Conservation (phyloP, 2,329 filamentous ascomycete species). For the Aspergillus tamarii region DNA sequence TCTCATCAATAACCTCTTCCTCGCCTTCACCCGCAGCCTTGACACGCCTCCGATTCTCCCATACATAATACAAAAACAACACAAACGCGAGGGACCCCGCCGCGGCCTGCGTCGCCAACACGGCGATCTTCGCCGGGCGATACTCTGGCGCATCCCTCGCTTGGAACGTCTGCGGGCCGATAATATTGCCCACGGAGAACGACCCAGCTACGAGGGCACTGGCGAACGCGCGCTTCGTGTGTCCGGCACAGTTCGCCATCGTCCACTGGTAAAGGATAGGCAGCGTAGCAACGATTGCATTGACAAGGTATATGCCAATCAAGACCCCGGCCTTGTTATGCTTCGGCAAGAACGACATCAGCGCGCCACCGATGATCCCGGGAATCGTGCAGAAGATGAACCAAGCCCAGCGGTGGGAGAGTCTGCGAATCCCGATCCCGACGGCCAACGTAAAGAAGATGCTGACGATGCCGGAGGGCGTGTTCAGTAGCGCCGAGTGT, state of each 20-base stretch:
- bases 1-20: slow-evolving; percentile 26
- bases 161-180: slow-evolving; percentile 29
- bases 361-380: slow-evolving; percentile 49
- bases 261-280: slow-evolving; percentile 53
- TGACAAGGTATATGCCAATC: slow-evolving; percentile 50
- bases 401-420: slow-evolving; percentile 45
- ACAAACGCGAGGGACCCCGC: slow-evolving; percentile 33
- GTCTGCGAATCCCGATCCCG: slow-evolving; percentile 44
- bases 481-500: slow-evolving; percentile 49
- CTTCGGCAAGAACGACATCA: slow-evolving; percentile 41
- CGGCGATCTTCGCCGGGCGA: slow-evolving; percentile 45
- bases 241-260: slow-evolving; percentile 52
- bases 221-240: slow-evolving; percentile 54
- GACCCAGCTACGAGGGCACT: slow-evolving; percentile 51
- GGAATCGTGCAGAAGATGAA: slow-evolving; percentile 51
- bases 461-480: slow-evolving; percentile 47
- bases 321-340: slow-evolving; percentile 48
- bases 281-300: slow-evolving; percentile 47
- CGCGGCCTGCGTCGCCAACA: slow-evolving; percentile 41
- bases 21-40: slow-evolving; percentile 10
- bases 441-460: slow-evolving; percentile 46
- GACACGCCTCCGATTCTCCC: slow-evolving; percentile 36
- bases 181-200: slow-evolving; percentile 51
- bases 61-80: slow-evolving; percentile 33
- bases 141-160: slow-evolving; percentile 48